phyloP scores from a whole-genome alignment of 371 early-diverging fungal genomes.

The Ordospora pajunii region DNA sequence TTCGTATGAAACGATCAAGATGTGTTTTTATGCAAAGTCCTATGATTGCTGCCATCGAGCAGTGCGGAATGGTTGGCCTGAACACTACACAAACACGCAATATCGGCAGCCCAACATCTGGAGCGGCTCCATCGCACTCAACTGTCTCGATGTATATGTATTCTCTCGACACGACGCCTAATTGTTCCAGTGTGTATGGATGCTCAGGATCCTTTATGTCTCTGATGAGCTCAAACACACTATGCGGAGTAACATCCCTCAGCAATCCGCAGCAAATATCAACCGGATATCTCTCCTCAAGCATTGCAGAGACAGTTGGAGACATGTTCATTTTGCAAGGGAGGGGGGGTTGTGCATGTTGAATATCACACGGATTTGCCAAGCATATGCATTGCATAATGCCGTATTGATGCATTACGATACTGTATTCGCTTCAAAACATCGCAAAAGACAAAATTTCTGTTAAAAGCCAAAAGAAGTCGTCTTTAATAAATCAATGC shows the following conservation, averaged over 20 bases:
- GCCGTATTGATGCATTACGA: not conserved
- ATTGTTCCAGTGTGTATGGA: slow-evolving; percentile 62
- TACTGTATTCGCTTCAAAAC: not conserved
- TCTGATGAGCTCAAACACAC: slow-evolving; percentile 71
- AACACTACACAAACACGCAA: slow-evolving; percentile 58
- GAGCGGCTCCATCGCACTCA: slow-evolving; percentile 62
- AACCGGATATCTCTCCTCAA: slow-evolving; percentile 11
- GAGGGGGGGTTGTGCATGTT: not conserved
- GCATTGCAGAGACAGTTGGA: not conserved
- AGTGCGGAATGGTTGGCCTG: slow-evolving; percentile 97
- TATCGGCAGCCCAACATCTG: slow-evolving; percentile 5
- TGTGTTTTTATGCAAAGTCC: slow-evolving; percentile 88
- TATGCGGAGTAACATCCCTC: slow-evolving; percentile 16
- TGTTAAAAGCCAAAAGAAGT: slow-evolving; percentile 7
- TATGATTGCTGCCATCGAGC: slow-evolving; percentile 96
- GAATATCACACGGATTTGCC: not conserved
- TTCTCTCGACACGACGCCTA: slow-evolving; percentile 60
- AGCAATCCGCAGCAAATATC: not conserved
- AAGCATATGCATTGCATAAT: too few species aligned
- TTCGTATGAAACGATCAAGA: slow-evolving; percentile 71
- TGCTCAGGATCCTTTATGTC: slow-evolving; percentile 97
- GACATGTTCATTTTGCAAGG: slow-evolving; percentile 14
- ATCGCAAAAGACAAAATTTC: not conserved
- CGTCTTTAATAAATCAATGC: slow-evolving; percentile 59
- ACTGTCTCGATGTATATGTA: slow-evolving; percentile 31